phyloP scores from a whole-genome alignment of 2,329 filamentous ascomycete genomes.

The Metarhizium brunneum region DNA sequence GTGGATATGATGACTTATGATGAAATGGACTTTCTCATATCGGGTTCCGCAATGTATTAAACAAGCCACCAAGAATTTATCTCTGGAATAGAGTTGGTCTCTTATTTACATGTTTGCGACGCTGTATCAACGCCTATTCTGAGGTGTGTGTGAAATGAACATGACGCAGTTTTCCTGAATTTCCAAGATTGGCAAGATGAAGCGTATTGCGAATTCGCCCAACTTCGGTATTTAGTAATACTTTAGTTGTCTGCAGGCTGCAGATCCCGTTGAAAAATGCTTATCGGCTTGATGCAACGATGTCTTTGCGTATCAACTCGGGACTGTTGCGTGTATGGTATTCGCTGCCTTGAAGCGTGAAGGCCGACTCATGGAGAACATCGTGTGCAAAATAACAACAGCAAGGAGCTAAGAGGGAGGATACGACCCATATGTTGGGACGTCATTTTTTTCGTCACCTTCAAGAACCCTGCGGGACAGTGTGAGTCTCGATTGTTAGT shows the following conservation, averaged over 20 bases:
- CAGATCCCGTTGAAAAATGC: not conserved
- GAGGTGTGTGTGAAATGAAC: not conserved
- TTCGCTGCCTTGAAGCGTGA: not conserved
- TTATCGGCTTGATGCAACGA: not conserved
- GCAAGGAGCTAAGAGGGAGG: not conserved
- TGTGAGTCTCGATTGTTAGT: constrained; percentile 3
- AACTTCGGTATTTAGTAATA: not conserved
- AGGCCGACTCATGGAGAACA: not conserved
- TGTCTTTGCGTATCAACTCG: not conserved
- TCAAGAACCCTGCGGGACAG: constrained; percentile 36
- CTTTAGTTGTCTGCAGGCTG: not conserved
- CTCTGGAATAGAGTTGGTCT: not conserved
- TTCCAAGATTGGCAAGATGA: not conserved
- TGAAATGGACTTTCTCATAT: not conserved
- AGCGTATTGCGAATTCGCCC: not conserved
- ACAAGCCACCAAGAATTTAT: not conserved
- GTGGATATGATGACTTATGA: not conserved
- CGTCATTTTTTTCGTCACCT: constrained; percentile 44
- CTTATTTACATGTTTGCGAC: not conserved
- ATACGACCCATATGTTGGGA: constrained; percentile 30
- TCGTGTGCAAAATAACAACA: not conserved
- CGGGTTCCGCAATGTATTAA: not conserved
- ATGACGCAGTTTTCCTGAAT: not conserved
- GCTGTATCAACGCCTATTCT: not conserved
- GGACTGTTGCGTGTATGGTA: not conserved